Evolutionary conservation across 1,139 yeast species (phyloP).

Genomic region (Scheffersomyces cryptocercus): DNA sequence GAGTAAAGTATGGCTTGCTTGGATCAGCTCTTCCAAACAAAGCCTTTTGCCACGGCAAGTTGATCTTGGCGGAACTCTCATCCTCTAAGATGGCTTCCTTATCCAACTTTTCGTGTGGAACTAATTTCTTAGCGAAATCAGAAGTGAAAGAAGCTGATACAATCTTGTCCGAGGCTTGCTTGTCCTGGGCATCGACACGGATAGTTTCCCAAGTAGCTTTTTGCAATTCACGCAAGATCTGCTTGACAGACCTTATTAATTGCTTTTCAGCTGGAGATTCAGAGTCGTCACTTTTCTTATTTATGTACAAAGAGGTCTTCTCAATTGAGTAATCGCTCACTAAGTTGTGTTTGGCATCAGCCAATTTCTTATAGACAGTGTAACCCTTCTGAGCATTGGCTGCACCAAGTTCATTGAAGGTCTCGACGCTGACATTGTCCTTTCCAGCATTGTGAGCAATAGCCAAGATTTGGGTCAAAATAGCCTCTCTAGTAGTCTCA

Average conservation of each 20-base stretch:
- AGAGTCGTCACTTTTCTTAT: conserved; percentile 39
- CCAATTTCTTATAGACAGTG: conserved; percentile 29
- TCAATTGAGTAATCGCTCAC: conserved; percentile 18
- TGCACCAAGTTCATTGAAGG: conserved; percentile 20
- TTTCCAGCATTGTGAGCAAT: conserved; percentile 15
- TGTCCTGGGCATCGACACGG: conserved; percentile 35
- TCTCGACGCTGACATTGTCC: conserved; percentile 23
- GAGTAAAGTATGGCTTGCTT: conserved; percentile 83
- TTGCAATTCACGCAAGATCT: conserved; percentile 55
- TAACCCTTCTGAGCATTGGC: conserved; percentile 32
- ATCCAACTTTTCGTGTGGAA: conserved; percentile 47
- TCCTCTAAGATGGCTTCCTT: conserved; percentile 59
- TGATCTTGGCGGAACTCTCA: conserved; percentile 48
- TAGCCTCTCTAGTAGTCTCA: conserved; percentile 42
- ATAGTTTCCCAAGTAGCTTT: conserved; percentile 51
- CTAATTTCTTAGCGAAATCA: conserved; percentile 57
- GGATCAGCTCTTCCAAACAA: conserved; percentile 81
- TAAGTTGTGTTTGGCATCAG: conserved; percentile 29
- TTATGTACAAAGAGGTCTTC: conserved; percentile 23
- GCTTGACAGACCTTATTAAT: conserved; percentile 50
- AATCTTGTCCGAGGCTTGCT: conserved; percentile 29
- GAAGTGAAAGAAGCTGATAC: conserved; percentile 49
- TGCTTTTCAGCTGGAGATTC: conserved; percentile 37
- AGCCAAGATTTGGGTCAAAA: conserved; percentile 44
- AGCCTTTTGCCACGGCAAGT: conserved; percentile 74